Evolutionary conservation across 805 yeast genomes (phyloP).

Genomic region (Allodekkera sacchari): DNA sequence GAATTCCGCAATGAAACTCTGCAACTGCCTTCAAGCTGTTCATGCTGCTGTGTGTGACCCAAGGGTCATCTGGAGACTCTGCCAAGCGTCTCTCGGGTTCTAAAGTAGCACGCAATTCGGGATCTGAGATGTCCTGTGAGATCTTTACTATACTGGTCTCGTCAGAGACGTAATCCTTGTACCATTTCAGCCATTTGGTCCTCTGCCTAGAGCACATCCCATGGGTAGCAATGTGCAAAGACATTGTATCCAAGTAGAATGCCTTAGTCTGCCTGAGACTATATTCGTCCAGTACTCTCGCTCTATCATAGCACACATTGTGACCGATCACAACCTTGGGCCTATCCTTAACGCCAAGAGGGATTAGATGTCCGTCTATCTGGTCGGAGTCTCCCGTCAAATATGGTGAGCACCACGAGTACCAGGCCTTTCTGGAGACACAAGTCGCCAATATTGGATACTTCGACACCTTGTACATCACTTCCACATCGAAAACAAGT

Average conservation of each 20-base stretch:
- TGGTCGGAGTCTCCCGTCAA: conserved; percentile 45
- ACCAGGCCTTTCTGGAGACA: conserved; percentile 73
- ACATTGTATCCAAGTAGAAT: conserved; percentile 85
- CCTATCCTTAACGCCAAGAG: conserved; percentile 38
- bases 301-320: conserved; percentile 85
- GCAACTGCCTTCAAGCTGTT: conserved; percentile 80
- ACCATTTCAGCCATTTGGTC: conserved; percentile 62
- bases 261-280: conserved; percentile 55
- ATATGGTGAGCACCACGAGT: conserved; percentile 89
- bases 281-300: conserved; percentile 80
- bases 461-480: conserved; percentile 61
- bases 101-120: conserved; percentile 17
- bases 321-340: conserved; percentile 76
- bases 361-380: conserved; percentile 58
- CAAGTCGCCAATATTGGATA: conserved; percentile 82
- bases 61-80: conserved; percentile 57
- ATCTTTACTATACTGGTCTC: conserved; percentile 12
- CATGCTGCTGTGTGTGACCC: conserved; percentile 71
- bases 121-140: conserved; percentile 15
- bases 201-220: conserved; percentile 94
- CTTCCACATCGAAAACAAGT: conserved; percentile 86
- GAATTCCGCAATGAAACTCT: conserved; percentile 61
- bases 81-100: conserved; percentile 8
- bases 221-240: conserved; percentile 79
- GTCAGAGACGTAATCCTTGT: conserved; percentile 27